Percentiles rank a stretch among this genome's conserved stretches.
These are phyloP conservation scores for Epicoccum nigrum DNA, from an alignment of 2,329 filamentous ascomycete species.

Conservation along the genomic window DNA sequence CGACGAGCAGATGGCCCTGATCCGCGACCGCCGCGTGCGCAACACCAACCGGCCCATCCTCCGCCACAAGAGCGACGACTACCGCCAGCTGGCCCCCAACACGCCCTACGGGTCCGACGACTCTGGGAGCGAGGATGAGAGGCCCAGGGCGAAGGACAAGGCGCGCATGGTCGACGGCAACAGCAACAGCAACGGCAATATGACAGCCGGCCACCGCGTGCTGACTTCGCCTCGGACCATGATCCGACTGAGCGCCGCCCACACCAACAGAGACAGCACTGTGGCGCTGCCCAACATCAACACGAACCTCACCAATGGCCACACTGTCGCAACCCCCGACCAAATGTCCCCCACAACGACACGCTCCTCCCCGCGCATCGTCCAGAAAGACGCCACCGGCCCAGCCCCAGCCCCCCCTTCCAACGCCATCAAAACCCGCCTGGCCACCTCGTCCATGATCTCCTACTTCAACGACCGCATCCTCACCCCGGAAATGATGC, in stretches of 20 bases:
- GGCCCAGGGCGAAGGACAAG: constrained; percentile 17
- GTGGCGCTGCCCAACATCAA: constrained; percentile 23
- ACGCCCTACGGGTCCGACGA: constrained; percentile 84
- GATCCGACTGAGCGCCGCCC: constrained; percentile 48
- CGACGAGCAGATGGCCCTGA: constrained; percentile 94
- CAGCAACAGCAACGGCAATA: constrained; percentile 10
- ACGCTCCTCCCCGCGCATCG: constrained; percentile 12
- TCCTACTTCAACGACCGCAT: constrained; percentile 98
- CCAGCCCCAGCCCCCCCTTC: constrained; percentile 46
- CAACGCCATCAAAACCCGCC: constrained; percentile 73
- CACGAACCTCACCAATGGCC: constrained; percentile 31
- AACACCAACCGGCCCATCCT: constrained; percentile 80
- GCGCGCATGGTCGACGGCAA: constrained; percentile 16
- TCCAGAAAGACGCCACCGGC: constrained; percentile 26
- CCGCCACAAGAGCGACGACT: constrained; percentile 85
- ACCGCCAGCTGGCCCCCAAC: constrained; percentile 77
- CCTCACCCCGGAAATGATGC: constrained; percentile 96
- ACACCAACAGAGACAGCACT: constrained; percentile 41
- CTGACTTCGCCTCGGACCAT: constrained; percentile 44
- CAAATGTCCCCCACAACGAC: constrained; percentile 19
- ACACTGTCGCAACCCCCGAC: constrained; percentile 31
- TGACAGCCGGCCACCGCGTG: constrained; percentile 30
- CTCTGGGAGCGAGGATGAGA: constrained; percentile 60
- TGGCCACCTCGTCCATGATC: constrained; percentile 95
- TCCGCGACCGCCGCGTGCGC: constrained; percentile 79